Conservation (phyloP, 371 early-diverging fungal species). For the Mortierella sp. region DNA sequence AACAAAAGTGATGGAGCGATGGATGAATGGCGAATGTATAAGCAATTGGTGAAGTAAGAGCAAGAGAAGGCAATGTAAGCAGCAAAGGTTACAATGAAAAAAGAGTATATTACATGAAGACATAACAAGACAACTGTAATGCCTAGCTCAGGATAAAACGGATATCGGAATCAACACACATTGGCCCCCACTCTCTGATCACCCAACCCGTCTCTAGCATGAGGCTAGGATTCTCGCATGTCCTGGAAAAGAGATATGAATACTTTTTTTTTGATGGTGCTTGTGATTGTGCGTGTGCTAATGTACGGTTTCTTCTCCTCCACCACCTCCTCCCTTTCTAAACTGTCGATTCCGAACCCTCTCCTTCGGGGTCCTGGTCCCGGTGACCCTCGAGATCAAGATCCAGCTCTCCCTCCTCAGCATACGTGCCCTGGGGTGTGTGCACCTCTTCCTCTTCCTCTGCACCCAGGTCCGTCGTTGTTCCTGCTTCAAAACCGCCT, state of each 20-base stretch:
- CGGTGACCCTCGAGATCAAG: slow-evolving; percentile 38
- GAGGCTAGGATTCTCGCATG: background rate
- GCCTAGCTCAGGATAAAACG: background rate
- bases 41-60: background rate
- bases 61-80: background rate
- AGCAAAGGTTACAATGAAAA: background rate
- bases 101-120: background rate
- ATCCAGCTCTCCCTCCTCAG: slow-evolving; percentile 38
- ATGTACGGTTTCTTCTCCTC: background rate
- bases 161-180: background rate
- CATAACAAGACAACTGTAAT: background rate
- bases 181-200: too few relatives aligned
- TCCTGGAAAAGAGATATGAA: background rate
- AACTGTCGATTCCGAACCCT: slow-evolving; percentile 33
- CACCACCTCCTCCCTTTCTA: background rate
- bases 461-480: slow-evolving; percentile 17
- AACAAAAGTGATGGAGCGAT: background rate
- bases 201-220: background rate
- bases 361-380: slow-evolving; percentile 39
- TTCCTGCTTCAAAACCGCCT: slow-evolving; percentile 25
- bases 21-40: background rate
- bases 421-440: slow-evolving; percentile 29
- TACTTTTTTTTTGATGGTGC: background rate
- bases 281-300: background rate
- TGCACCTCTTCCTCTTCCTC: slow-evolving; percentile 43